Evolutionary conservation across 2,329 filamentous ascomycete species (phyloP), one percentile per base, ranked within the genome.

Genomic region (Epichloe gansuensis): DNA sequence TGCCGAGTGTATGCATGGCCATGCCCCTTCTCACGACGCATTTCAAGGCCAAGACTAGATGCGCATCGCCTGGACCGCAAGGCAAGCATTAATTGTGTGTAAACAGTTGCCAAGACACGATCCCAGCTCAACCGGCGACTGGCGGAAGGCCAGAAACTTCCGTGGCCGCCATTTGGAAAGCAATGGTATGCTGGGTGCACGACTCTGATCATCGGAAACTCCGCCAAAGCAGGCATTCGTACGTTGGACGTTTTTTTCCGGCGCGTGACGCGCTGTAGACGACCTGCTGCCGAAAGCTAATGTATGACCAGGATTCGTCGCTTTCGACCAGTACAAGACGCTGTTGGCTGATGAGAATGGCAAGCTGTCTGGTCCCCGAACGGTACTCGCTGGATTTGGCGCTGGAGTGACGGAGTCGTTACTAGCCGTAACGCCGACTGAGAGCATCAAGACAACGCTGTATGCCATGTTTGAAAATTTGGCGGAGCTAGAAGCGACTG

Each of bases 181-280:
- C 89, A 95, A 68, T 98, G 93, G 93, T 98, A 98, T 68, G 91
- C 93, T 12, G 93, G 93, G 39, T 98, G 93, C 73, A 97, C 93
- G 46, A 97, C 93, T 31, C 72, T 96, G 65, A 95, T 98, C 54
- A 89, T 97, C 59, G 93, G 93, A 55, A 98, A 98, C 71, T 94
- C 89, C 50, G 77, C 93, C 66, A 98, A 98, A 74, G 93, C 93
- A 39, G 93, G 89, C 54, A 94, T 97, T 57, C 84, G 89, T 90
- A 78, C 55, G 84, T 75, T 12, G 11, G 12, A 31, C n/a, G 5
- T 25, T 42, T 25, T 25, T 42, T 23, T 21, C n/a, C 17, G 5
- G 2, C 17, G 6, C 1, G 11, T 13, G 5, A 17, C 25, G n/a
- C 27, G 47, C 25, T 8, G 25, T 46, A 31, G 42, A 21, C 8